Evolutionary conservation across 1,139 yeast species (phyloP).

Genomic region (Hemisphaericaspora xylanilytica): DNA sequence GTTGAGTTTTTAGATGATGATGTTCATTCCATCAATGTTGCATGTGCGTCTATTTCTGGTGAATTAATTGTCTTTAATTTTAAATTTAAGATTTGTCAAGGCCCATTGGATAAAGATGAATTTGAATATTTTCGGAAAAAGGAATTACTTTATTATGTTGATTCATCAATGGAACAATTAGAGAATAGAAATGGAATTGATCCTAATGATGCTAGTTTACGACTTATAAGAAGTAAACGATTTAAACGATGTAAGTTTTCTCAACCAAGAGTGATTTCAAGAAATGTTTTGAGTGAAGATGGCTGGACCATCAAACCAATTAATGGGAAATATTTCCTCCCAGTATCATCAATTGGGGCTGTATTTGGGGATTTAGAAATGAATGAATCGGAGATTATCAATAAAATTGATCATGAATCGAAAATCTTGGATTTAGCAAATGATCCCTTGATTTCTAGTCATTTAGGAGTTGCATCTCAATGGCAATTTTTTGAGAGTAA

Average conservation of each 20-base stretch:
- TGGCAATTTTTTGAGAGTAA: constrained; percentile 40
- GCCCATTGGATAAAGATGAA: constrained; percentile 28
- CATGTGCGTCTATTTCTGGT: constrained; percentile 50
- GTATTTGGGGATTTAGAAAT: constrained; percentile 46
- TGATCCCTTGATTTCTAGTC: constrained; percentile 39
- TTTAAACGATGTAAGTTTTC: constrained; percentile 25
- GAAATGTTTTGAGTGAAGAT: constrained; percentile 44
- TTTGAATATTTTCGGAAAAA: constrained; percentile 14
- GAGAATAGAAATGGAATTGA: constrained; percentile 19
- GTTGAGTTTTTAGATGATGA: constrained; percentile 7
- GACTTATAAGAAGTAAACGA: constrained; percentile 10
- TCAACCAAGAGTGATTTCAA: constrained; percentile 23
- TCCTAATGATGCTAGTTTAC: constrained; percentile 5
- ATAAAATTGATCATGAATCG: constrained; percentile 35
- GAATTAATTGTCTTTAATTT: constrained; percentile 45
- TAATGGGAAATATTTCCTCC: constrained; percentile 39
- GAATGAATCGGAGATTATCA: constrained; percentile 27
- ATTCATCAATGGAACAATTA: constrained; percentile 27
- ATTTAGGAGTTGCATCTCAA: constrained; percentile 46
- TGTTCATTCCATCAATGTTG: constrained; percentile 22
- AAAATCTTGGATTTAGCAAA: constrained; percentile 30
- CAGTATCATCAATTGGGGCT: constrained; percentile 46
- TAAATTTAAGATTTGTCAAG: constrained; percentile 22
- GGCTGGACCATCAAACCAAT: constrained; percentile 57
- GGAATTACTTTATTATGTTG: constrained; percentile 25